Percentiles rank a stretch among this genome's conserved stretches.
These are phyloP conservation scores for Clohesyomyces aquaticus DNA, from an alignment of 495 filamentous ascomycete species.

Conservation along the genomic window DNA sequence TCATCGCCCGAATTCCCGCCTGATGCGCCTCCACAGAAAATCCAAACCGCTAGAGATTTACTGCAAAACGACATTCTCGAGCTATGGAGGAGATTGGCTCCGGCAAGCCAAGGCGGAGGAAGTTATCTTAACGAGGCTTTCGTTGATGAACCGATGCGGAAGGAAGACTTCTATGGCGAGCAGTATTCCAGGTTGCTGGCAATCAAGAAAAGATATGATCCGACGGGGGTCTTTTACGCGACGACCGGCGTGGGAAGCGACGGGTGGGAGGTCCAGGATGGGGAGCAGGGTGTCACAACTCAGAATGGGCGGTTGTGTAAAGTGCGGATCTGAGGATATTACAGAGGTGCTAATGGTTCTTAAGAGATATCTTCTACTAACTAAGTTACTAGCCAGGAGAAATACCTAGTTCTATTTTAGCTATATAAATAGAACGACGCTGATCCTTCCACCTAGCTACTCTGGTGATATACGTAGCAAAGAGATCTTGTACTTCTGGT, in stretches of 20 bases:
- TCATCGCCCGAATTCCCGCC: neutral
- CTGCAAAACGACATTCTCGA: conserved; percentile 7
- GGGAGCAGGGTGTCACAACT: neutral
- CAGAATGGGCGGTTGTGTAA: neutral
- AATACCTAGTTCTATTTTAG: too few species aligned
- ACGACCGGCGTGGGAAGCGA: neutral
- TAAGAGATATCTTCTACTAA: too few species aligned
- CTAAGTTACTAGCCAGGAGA: too few species aligned
- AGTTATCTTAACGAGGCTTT: conserved; percentile 38
- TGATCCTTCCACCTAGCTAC: too few species aligned
- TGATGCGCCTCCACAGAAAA: neutral
- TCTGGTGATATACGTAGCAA: too few species aligned
- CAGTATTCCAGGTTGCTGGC: conserved; percentile 9
- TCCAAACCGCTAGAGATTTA: neutral
- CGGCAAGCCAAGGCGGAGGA: conserved; percentile 38
- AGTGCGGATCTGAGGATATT: too few species aligned
- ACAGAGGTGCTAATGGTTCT: too few species aligned
- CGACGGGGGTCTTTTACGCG: conserved; percentile 11
- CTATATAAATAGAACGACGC: too few species aligned
- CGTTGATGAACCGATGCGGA: conserved; percentile 19
- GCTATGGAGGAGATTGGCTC: conserved; percentile 24
- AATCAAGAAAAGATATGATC: conserved; percentile 21
- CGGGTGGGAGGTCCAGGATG: neutral
- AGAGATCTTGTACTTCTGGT: too few species aligned
- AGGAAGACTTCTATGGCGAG: conserved; percentile 21